Conservation (phyloP, 352 stramenopile genomes). For the Thraustotheca clavata region DNA sequence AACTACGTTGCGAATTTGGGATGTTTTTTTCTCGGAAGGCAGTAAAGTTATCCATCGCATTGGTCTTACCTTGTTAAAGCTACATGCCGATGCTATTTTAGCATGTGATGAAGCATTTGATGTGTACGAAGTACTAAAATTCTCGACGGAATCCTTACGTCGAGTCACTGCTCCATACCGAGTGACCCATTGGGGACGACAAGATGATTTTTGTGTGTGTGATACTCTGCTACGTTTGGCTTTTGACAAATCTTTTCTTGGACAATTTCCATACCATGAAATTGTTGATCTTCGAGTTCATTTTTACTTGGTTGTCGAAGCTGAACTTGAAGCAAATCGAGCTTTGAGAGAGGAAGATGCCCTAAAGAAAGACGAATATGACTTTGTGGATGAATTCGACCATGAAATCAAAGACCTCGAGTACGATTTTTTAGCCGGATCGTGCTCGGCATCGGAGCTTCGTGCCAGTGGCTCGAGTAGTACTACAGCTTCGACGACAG, state of each 20-base stretch:
- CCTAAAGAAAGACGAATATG: constrained; percentile 42
- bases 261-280: constrained; percentile 59
- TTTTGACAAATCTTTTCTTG: constrained; percentile 78
- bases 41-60: constrained; percentile 83
- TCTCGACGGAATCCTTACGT: constrained; percentile 51
- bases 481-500: background rate
- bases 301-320: constrained; percentile 51
- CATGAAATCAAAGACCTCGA: constrained; percentile 36
- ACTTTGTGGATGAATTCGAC: constrained; percentile 77
- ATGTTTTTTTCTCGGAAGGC: constrained; percentile 86
- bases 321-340: constrained; percentile 29
- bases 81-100: constrained; percentile 58
- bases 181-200: constrained; percentile 4
- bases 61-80: constrained; percentile 76
- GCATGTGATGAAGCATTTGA: constrained; percentile 65
- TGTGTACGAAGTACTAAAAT: constrained; percentile 79
- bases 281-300: constrained; percentile 62
- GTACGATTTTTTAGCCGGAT: constrained; percentile 9
- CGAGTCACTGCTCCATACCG: constrained; percentile 55
- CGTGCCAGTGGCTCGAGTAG: background rate
- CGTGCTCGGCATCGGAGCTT: background rate
- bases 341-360: constrained; percentile 25
- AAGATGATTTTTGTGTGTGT: constrained; percentile 62
- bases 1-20: constrained; percentile 84
- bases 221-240: constrained; percentile 68